phyloP scores from a whole-genome alignment of 164 flowering plant species.

The Vitis labrusca region DNA sequence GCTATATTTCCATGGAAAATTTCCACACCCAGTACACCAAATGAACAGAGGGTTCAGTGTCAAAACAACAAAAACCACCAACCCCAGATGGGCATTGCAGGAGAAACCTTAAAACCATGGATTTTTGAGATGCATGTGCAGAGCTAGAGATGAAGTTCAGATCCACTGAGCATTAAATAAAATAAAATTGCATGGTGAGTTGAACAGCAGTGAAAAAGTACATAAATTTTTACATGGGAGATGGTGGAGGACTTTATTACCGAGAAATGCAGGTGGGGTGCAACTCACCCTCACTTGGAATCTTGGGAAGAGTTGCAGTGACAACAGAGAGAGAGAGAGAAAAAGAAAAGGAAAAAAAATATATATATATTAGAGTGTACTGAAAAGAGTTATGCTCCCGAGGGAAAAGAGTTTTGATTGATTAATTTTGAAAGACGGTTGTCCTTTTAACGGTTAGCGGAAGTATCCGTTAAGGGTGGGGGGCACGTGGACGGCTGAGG shows the following conservation, averaged over 20 bases:
- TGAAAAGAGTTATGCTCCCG: conserved; percentile 10
- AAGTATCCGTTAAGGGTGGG: background rate
- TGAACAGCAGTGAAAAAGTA: no score
- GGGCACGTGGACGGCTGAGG: conserved; percentile 28
- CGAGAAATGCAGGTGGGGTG: conserved; percentile 9
- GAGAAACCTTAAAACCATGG: conserved; percentile 22
- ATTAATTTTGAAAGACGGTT: conserved; percentile 8
- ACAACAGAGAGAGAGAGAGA: background rate
- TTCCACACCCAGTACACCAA: background rate
- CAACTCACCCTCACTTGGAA: conserved; percentile 10
- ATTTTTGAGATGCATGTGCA: conserved; percentile 19
- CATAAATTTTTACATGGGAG: conserved; percentile 12
- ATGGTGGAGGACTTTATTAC: conserved; percentile 1
- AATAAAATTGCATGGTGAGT: background rate
- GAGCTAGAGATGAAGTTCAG: conserved; percentile 21
- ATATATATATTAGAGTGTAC: background rate
- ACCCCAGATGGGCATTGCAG: conserved; percentile 14
- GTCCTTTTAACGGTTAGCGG: conserved; percentile 24
- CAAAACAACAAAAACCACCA: background rate
- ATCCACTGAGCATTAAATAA: conserved; percentile 27
- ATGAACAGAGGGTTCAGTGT: conserved; percentile 4
- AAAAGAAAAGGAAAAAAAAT: background rate
- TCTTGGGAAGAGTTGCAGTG: conserved; percentile 27
- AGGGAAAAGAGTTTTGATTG: conserved; percentile 4
- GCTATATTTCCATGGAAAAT: background rate